phyloP scores from a whole-genome alignment of 2,329 filamentous ascomycete genomes.

The Xylaria sp. region DNA sequence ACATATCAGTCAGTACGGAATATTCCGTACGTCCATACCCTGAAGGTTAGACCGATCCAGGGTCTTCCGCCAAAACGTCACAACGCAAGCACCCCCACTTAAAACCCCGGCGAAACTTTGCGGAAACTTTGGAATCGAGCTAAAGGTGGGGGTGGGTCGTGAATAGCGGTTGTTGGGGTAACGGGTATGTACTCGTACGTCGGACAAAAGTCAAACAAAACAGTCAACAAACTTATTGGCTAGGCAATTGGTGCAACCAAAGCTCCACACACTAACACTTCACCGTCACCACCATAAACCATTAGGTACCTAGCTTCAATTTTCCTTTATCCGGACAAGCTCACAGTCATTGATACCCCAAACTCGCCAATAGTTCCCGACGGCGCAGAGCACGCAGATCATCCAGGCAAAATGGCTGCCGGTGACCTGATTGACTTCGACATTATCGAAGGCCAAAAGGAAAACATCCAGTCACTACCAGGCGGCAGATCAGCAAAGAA shows the following conservation, averaged over 20 bases:
- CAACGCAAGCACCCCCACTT: no score
- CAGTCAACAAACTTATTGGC: slow-evolving; percentile 25
- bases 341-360: slow-evolving; percentile 14
- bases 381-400: slow-evolving; percentile 18
- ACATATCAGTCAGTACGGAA: no score
- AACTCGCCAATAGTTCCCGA: slow-evolving; percentile 13
- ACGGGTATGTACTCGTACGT: slow-evolving; percentile 6
- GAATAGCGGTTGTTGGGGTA: slow-evolving; percentile 24
- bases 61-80: no score
- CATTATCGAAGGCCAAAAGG: slow-evolving; percentile 92
- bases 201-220: slow-evolving; percentile 20
- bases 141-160: slow-evolving; percentile 8
- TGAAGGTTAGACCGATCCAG: no score
- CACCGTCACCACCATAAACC: background rate
- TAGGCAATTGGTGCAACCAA: background rate
- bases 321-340: background rate
- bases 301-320: background rate
- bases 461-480: slow-evolving; percentile 93
- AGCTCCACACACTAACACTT: slow-evolving; percentile 3
- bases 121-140: background rate
- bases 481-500: slow-evolving; percentile 83
- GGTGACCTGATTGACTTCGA: slow-evolving; percentile 69
- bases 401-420: slow-evolving; percentile 38
- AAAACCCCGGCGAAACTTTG: background rate
- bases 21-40: no score